phyloP scores from a whole-genome alignment of 1,284 basidiomycete genomes.

The Quambalaria eucalypti region DNA sequence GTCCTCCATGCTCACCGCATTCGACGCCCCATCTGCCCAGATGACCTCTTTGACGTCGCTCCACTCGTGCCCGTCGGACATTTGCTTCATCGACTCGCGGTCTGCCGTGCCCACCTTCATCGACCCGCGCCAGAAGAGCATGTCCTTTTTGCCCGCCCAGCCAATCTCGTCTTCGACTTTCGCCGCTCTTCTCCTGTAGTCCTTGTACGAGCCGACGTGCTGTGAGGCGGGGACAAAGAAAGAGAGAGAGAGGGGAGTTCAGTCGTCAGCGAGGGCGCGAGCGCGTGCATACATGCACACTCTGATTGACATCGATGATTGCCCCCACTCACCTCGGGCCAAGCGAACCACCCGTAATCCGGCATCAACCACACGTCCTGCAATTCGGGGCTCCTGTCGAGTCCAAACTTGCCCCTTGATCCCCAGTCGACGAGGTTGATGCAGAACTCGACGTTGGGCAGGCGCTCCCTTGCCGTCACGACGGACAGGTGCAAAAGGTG shows the following conservation, averaged over 20 bases:
- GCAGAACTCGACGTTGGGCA: conserved; percentile 45
- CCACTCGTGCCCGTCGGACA: conserved; percentile 23
- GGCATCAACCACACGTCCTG: conserved; percentile 45
- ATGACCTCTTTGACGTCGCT: conserved; percentile 27
- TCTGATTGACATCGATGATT: background rate
- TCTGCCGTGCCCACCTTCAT: conserved; percentile 37
- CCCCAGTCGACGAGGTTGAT: conserved; percentile 40
- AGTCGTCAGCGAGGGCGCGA: background rate
- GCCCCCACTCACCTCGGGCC: conserved; percentile 21
- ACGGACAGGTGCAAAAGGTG: conserved; percentile 30
- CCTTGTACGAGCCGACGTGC: conserved; percentile 35
- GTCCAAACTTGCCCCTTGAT: conserved; percentile 30
- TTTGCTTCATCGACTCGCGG: conserved; percentile 22
- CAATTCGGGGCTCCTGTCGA: conserved; percentile 26
- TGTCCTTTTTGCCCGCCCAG: conserved; percentile 24
- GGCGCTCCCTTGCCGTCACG: conserved; percentile 21
- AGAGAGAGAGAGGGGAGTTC: background rate
- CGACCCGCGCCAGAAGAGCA: conserved; percentile 36
- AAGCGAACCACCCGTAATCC: conserved; percentile 38
- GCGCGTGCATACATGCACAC: conserved; percentile 4
- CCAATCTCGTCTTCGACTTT: conserved; percentile 19
- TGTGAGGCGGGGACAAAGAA: background rate
- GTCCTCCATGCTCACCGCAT: conserved; percentile 28
- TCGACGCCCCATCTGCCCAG: conserved; percentile 13
- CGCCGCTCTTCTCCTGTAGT: conserved; percentile 20